Base-by-base conservation (phyloP, 768 basidiomycete genomes). In the Boletellus ananiceps region DNA sequence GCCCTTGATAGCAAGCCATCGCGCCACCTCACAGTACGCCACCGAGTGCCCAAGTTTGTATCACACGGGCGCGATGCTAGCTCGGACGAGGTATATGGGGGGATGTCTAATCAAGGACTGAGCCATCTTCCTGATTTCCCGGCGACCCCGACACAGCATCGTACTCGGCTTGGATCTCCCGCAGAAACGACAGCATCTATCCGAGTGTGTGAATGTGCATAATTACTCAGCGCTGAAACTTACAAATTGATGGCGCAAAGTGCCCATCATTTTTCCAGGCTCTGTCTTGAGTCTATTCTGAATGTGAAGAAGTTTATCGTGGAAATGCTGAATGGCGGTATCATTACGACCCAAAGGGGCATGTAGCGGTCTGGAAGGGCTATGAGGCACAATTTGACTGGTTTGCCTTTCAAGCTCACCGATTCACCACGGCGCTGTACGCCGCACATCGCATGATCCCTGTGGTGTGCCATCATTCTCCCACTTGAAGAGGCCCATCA, bases 251-350 rank as follows among this genome's bases (percentile, higher is more conserved):
- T 94, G 92, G 56, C 92, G 72, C 56, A 77, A 82, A 51, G 77
- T 74, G 19, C 88, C 91, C 64, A 91, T 68, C 48, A 63, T 60
- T 60, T 77, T 83, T 4, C 88, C 93, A 3, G 76, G 75, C 8
- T 72, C 77, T 0, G 92, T 95, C 71, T 93, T 94, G 53, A 94
- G 79, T 52, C 80, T 73, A 40, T 80, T 81, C 35, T 71, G 74
- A 49, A 95, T 87, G 48, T 81, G 78, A 23, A 94, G 65, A 31
- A 95, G 75, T 67, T 94, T 95, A 58, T 92, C 88, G 56, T 91
- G 70, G 62, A 94, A 95, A 61, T 95, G 93, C 49, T 81, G 78
- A 23, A 93, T 81, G 5, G 88, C 83, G 0, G 83, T 82, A 23
- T 67, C 70, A 42, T 76, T 67, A 57, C 83, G 75, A 36, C 70